These are phyloP conservation scores for Chalaropsis ovoidea DNA, from an alignment of 2,329 filamentous ascomycete genomes.

Conservation along the genomic window DNA sequence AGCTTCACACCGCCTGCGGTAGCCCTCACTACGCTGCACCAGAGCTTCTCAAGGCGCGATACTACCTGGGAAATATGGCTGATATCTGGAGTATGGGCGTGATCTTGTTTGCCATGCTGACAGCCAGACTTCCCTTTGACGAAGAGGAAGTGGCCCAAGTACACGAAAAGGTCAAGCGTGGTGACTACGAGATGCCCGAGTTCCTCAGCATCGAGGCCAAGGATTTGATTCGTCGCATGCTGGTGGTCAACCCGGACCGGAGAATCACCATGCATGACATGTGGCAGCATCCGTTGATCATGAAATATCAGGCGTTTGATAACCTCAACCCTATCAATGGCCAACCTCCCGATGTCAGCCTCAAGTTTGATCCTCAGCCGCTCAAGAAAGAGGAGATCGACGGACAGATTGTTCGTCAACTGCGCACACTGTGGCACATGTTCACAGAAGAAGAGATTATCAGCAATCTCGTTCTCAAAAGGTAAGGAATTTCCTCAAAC, in stretches of 20 bases:
- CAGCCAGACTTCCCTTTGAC: constrained; percentile 75
- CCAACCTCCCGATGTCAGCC: constrained; percentile 47
- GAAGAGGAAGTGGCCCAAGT: constrained; percentile 53
- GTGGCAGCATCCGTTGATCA: constrained; percentile 78
- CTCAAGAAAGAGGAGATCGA: constrained; percentile 60
- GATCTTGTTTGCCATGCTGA: constrained; percentile 78
- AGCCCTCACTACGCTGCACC: constrained; percentile 96
- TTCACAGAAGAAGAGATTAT: constrained; percentile 63
- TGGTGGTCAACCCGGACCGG: constrained; percentile 65
- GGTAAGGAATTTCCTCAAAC: constrained; percentile 40
- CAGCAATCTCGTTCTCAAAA: constrained; percentile 53
- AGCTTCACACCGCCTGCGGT: constrained; percentile 81
- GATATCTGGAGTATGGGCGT: constrained; percentile 94
- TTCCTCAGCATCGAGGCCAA: constrained; percentile 58
- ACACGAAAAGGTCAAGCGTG: constrained; percentile 50
- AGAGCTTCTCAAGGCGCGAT: constrained; percentile 67
- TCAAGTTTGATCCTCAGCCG: constrained; percentile 51
- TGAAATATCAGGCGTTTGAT: constrained; percentile 70
- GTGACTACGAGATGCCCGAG: constrained; percentile 50
- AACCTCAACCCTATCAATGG: constrained; percentile 48
- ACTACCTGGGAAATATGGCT: constrained; percentile 74
- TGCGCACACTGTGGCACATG: constrained; percentile 86
- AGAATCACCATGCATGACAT: constrained; percentile 73
- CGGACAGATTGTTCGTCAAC: constrained; percentile 67
- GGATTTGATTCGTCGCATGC: constrained; percentile 68